phyloP scores from a whole-genome alignment of 2,329 filamentous ascomycete species.

The Aspergillus proliferans region DNA sequence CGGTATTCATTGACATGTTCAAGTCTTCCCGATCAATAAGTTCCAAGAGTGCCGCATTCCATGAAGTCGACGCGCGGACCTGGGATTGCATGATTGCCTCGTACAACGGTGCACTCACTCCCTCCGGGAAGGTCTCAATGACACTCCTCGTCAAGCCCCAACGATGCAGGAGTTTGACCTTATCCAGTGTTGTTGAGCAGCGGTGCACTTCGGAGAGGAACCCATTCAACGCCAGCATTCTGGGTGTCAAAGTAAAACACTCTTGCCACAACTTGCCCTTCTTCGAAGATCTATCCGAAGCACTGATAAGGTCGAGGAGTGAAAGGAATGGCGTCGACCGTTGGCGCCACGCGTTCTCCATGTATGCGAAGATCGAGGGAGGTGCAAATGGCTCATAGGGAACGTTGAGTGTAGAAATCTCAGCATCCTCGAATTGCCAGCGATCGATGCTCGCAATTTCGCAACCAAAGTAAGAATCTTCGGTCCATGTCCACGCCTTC shows the following conservation, averaged over 20 bases:
- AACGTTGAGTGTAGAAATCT: constrained; percentile 38
- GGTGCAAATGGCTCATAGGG: constrained; percentile 49
- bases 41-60: constrained; percentile 64
- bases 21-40: constrained; percentile 79
- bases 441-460: constrained; percentile 52
- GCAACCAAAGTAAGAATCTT: constrained; percentile 52
- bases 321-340: constrained; percentile 41
- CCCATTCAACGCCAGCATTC: constrained; percentile 63
- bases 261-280: constrained; percentile 30
- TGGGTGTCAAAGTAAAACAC: constrained; percentile 47
- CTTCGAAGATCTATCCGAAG: constrained; percentile 19
- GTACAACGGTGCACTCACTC: constrained; percentile 70
- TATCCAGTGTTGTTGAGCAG: constrained; percentile 49
- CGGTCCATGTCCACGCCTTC: constrained; percentile 52
- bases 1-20: constrained; percentile 55
- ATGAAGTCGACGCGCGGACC: constrained; percentile 69
- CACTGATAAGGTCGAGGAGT: constrained; percentile 44
- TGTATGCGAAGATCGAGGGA: constrained; percentile 55
- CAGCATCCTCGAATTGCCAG: constrained; percentile 52
- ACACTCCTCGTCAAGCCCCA: constrained; percentile 58
- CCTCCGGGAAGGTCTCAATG: constrained; percentile 78
- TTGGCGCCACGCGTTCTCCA: constrained; percentile 37
- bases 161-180: constrained; percentile 67
- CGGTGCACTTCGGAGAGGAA: constrained; percentile 56
- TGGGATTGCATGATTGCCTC: constrained; percentile 83